phyloP scores from a whole-genome alignment of 2,329 filamentous ascomycete species.

The Arthrobotrys megalospora region DNA sequence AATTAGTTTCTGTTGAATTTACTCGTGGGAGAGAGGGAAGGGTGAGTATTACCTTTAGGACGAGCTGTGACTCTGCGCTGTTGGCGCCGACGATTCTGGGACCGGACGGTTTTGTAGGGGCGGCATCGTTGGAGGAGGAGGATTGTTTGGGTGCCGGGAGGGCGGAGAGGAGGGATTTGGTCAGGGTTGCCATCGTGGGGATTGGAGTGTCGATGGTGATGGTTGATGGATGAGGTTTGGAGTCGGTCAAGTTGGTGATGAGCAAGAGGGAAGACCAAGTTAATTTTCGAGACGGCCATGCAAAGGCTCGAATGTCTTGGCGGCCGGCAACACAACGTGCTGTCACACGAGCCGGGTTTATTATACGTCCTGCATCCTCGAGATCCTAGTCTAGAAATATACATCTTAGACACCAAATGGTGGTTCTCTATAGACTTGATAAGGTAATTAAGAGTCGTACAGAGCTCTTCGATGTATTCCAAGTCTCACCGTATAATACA shows the following conservation, averaged over 20 bases:
- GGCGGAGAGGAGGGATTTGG: constrained; percentile 63
- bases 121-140: constrained; percentile 55
- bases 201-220: constrained; percentile 17
- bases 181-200: constrained; percentile 63
- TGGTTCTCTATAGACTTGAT: neutral
- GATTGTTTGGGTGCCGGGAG: constrained; percentile 63
- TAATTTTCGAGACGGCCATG: constrained; percentile 34
- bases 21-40: neutral
- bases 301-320: constrained; percentile 19
- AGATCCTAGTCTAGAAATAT: neutral
- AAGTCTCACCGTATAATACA: constrained; percentile 10
- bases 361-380: neutral
- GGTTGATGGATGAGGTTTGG: constrained; percentile 2
- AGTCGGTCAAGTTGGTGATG: neutral
- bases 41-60: constrained; percentile 75
- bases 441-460: neutral
- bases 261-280: neutral
- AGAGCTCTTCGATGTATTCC: neutral
- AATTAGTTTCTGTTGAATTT: constrained; percentile 60
- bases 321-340: constrained; percentile 36
- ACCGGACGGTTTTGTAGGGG: constrained; percentile 77
- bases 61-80: constrained; percentile 88
- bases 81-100: constrained; percentile 85
- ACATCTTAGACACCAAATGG: neutral
- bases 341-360: neutral